Conservation (phyloP, 2,329 filamentous ascomycete genomes). For the Botrytis elliptica region DNA sequence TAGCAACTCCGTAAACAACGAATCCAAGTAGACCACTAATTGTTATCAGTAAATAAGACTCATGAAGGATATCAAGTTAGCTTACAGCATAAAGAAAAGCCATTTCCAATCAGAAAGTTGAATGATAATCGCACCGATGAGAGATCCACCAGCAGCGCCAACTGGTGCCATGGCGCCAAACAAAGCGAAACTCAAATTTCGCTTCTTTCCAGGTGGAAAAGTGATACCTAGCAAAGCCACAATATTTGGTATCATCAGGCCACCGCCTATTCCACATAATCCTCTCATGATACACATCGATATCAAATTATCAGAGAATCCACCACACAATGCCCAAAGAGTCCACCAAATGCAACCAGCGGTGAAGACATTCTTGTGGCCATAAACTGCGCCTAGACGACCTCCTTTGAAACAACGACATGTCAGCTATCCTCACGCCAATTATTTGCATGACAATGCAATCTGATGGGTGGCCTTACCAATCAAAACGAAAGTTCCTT, state of each 20-base stretch:
- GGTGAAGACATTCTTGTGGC: slow-evolving; percentile 20
- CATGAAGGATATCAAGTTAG: background rate
- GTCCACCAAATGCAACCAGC: slow-evolving; percentile 22
- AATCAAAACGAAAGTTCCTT: slow-evolving; percentile 22
- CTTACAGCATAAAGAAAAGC: slow-evolving; percentile 43
- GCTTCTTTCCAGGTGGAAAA: slow-evolving; percentile 46
- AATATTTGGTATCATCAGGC: slow-evolving; percentile 50
- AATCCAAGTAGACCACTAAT: slow-evolving; percentile 10
- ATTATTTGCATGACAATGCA: background rate
- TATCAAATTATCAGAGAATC: slow-evolving; percentile 45
- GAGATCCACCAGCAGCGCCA: slow-evolving; percentile 44
- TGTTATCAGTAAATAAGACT: background rate
- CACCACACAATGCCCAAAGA: slow-evolving; percentile 27
- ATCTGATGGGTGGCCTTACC: background rate
- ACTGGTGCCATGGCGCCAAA: slow-evolving; percentile 49
- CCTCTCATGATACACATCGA: slow-evolving; percentile 47
- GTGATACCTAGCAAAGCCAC: slow-evolving; percentile 49
- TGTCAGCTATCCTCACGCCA: background rate
- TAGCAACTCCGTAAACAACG: slow-evolving; percentile 14
- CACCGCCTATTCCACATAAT: slow-evolving; percentile 50
- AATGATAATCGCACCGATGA: slow-evolving; percentile 43
- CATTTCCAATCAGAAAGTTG: slow-evolving; percentile 42
- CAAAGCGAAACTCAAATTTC: slow-evolving; percentile 46
- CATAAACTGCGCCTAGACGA: slow-evolving; percentile 21
- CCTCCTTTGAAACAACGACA: slow-evolving; percentile 7